Base-by-base conservation (phyloP, 257 asterid genomes). In the Salvia splendens region DNA sequence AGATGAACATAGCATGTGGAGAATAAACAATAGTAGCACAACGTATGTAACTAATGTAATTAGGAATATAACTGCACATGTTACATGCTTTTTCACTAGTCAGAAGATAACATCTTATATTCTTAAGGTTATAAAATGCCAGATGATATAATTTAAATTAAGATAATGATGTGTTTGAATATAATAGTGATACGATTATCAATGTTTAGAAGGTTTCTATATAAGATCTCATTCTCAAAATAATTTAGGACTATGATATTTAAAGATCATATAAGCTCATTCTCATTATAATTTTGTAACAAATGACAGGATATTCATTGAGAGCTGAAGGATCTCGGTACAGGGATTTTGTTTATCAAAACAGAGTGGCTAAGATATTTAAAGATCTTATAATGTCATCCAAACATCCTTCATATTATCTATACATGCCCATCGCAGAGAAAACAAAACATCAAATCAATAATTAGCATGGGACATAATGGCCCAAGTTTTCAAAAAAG, bases 321-420 rank as follows among this genome's bases (percentile, higher is more conserved):
- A 55, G 41, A 70, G 36, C 42, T 48, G 41, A 12, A 43, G 33
- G 5, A 28, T 43, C 14, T n/a, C n/a, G 3, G 20, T 33, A 24
- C 20, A 46, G n/a, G 38, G 47, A 17, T 47, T 48, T 48, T 33
- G 6, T 48, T 11, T 7, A 15, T 17, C 33, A 38, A 28, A 58
- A 33, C 17, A 47, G 35, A 47, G 12, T 59, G 49, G 61, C 61
- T 17, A 15, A 52, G 54, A 53, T 55, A 16, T n/a, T 36, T 48
- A 59, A 69, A 20, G 51, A 68, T 40, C 67, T 68, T 58, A 35
- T 11, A 58, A 57, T 59, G 41, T 69, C 58, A 17, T 46, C 20
- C 28, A 15, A 36, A 17, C 14, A 69, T 9, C 6, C 12, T 47
- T 10, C 6, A 20, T 40, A 69, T 48, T 38, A 64, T 41, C 14